A percentile compares a stretch with the other conserved stretches of the same genome.
Evolutionary conservation across 2,329 filamentous ascomycete genomes (phyloP).

Genomic region (Achaetomium macrosporum): DNA sequence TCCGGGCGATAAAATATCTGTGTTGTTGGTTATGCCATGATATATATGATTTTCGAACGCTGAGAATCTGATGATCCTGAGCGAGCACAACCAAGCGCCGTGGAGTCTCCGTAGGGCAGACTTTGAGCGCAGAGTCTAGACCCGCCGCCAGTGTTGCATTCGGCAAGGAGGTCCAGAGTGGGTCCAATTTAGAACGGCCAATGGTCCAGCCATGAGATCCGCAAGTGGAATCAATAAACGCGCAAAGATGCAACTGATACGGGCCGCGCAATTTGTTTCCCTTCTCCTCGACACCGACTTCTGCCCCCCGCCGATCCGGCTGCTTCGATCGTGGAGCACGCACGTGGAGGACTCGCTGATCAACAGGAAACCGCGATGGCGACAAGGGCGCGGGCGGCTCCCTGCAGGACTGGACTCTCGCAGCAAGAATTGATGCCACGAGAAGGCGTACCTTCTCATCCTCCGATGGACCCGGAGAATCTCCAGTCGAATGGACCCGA

Average conservation of each 20-base stretch:
- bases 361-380: background rate
- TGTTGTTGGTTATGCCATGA: too few species aligned
- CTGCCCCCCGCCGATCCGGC: slow-evolving; percentile 17
- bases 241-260: background rate
- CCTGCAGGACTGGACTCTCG: background rate
- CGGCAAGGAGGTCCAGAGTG: background rate
- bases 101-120: too few species aligned
- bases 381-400: background rate
- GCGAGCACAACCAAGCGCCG: too few species aligned
- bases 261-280: background rate
- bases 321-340: slow-evolving; percentile 5
- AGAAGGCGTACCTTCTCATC: too few species aligned
- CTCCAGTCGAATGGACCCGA: too few species aligned
- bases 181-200: background rate
- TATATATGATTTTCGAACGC: too few species aligned
- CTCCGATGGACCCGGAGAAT: too few species aligned
- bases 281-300: background rate
- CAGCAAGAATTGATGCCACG: too few species aligned
- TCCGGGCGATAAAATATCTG: too few species aligned
- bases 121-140: background rate
- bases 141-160: background rate
- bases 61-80: too few species aligned
- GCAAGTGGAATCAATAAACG: slow-evolving; percentile 1
- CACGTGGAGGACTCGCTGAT: slow-evolving; percentile 12
- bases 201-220: background rate